phyloP scores from a whole-genome alignment of 1,284 basidiomycete species.

The Apiotrichum porosum region DNA sequence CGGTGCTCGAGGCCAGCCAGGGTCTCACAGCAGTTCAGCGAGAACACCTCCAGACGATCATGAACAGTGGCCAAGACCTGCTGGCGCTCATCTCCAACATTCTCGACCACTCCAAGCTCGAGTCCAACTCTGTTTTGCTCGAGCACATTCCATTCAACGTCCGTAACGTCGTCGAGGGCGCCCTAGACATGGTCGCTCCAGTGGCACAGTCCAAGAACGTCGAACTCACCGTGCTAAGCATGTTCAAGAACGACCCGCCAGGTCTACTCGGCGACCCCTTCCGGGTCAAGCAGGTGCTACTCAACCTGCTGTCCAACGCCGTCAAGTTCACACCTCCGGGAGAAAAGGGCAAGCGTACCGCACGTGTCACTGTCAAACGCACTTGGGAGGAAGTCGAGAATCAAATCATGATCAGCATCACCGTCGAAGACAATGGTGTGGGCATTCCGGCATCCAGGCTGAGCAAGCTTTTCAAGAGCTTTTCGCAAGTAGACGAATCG shows the following conservation, averaged over 20 bases:
- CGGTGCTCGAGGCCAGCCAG: conserved; percentile 43
- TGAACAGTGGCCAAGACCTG: conserved; percentile 49
- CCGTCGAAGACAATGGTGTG: conserved; percentile 39
- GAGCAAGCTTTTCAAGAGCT: conserved; percentile 43
- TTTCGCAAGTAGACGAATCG: conserved; percentile 44
- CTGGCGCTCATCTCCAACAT: conserved; percentile 52
- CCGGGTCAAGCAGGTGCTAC: conserved; percentile 40
- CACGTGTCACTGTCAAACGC: conserved; percentile 33
- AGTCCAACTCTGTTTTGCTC: conserved; percentile 47
- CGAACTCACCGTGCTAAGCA: conserved; percentile 35
- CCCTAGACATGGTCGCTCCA: conserved; percentile 39
- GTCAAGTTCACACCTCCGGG: conserved; percentile 39
- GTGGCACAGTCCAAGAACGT: conserved; percentile 39
- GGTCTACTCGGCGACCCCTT: conserved; percentile 40
- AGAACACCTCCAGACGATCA: conserved; percentile 50
- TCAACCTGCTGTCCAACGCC: conserved; percentile 41
- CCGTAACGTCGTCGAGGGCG: conserved; percentile 39
- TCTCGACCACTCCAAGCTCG: conserved; percentile 50
- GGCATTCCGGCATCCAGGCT: conserved; percentile 37
- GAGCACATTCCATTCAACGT: conserved; percentile 49
- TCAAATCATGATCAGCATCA: conserved; percentile 21
- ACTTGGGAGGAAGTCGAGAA: conserved; percentile 16
- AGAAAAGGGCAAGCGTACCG: conserved; percentile 9
- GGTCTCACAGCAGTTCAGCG: conserved; percentile 45
- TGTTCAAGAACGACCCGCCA: conserved; percentile 35